phyloP scores from a whole-genome alignment of 148 eudicot genomes.

The Rhododendron ovatum region DNA sequence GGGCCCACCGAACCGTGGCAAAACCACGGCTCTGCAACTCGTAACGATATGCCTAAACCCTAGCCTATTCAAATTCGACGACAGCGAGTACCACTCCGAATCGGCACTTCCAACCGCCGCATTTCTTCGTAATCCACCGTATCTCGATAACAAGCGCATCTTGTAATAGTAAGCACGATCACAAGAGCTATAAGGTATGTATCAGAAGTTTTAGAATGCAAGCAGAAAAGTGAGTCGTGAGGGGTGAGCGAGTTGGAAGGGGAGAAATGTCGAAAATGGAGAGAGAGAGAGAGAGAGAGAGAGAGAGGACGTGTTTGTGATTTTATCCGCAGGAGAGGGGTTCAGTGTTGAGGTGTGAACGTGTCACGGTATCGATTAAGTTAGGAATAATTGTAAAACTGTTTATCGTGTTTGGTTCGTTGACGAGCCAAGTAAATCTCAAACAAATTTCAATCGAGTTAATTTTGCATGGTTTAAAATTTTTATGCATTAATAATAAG shows the following conservation, averaged over 20 bases:
- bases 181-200: neutral
- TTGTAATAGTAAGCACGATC: neutral
- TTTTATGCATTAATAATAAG: too few relatives aligned
- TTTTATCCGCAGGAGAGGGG: conserved; percentile 28
- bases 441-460: too few relatives aligned
- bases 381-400: neutral
- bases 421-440: too few relatives aligned
- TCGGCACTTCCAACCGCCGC: conserved; percentile 7
- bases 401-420: neutral
- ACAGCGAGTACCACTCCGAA: conserved; percentile 13
- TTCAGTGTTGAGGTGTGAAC: neutral
- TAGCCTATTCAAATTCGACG: conserved; percentile 12
- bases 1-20: conserved; percentile 86
- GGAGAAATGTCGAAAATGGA: conserved; percentile 1
- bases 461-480: too few relatives aligned
- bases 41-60: conserved; percentile 54
- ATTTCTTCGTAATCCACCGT: conserved; percentile 18
- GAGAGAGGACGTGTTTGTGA: conserved; percentile 26
- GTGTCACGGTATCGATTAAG: neutral
- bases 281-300: conserved; percentile 15
- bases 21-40: conserved; percentile 70
- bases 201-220: neutral
- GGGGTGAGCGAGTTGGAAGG: neutral
- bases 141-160: conserved; percentile 52
- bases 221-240: neutral